These are phyloP conservation scores for Aleurites moluccanus DNA, from an alignment of 441 rosid genomes.

Conservation along the genomic window DNA sequence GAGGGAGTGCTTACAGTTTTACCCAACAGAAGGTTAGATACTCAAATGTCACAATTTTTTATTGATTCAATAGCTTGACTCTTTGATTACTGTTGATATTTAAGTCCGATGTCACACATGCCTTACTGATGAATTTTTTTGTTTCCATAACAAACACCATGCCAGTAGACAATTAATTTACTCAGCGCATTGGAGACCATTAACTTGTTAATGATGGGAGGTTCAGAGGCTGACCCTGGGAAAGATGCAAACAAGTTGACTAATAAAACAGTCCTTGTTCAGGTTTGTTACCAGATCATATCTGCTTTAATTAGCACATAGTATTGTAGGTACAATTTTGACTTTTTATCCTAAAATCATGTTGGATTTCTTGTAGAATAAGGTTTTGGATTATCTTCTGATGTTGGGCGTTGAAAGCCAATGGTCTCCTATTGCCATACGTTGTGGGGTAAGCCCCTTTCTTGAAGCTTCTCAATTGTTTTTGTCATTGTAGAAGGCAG, in stretches of 20 bases:
- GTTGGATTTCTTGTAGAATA: constrained; percentile 54
- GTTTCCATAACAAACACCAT: constrained; percentile 46
- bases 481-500: background rate
- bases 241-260: constrained; percentile 75
- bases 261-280: constrained; percentile 81
- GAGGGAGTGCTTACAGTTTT: constrained; percentile 79
- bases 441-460: constrained; percentile 62
- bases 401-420: constrained; percentile 94
- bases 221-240: constrained; percentile 62
- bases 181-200: constrained; percentile 86
- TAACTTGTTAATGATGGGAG: constrained; percentile 74
- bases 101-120: constrained; percentile 20
- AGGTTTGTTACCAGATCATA: constrained; percentile 47
- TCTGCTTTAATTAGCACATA: constrained; percentile 9
- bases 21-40: constrained; percentile 97
- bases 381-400: constrained; percentile 74
- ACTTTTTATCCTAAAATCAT: constrained; percentile 25
- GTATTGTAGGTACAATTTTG: background rate
- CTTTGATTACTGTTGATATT: constrained; percentile 17
- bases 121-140: constrained; percentile 49
- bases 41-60: constrained; percentile 27
- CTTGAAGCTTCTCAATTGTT: constrained; percentile 4
- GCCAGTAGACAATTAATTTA: constrained; percentile 96
- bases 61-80: constrained; percentile 11
- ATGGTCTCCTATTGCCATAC: constrained; percentile 92